These are phyloP conservation scores for Saccharomycopsis schoenii DNA, from an alignment of 805 yeast species.

Conservation along the genomic window DNA sequence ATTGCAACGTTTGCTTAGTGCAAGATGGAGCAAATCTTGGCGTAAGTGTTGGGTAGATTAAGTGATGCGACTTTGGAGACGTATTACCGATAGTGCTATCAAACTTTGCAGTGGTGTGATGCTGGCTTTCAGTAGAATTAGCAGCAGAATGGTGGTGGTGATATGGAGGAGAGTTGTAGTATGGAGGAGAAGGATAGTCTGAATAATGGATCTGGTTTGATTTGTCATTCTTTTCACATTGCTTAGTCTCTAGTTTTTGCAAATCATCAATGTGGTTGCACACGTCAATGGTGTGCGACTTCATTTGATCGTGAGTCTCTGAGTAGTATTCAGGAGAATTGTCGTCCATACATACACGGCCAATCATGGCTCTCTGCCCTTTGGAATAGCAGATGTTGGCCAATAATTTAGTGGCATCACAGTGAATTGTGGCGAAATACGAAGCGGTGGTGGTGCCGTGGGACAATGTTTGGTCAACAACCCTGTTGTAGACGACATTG, in stretches of 20 bases:
- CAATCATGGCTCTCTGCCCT: conserved; percentile 86
- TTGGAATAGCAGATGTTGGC: conserved; percentile 55
- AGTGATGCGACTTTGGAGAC: neutral
- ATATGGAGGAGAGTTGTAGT: neutral
- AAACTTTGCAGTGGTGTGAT: conserved; percentile 38
- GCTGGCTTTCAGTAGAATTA: neutral
- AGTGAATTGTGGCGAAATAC: conserved; percentile 83
- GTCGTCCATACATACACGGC: conserved; percentile 89
- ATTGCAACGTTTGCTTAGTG: conserved; percentile 46
- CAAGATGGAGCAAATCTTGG: conserved; percentile 95
- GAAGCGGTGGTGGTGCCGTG: conserved; percentile 90
- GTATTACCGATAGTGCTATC: conserved; percentile 21
- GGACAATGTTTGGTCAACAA: conserved; percentile 56
- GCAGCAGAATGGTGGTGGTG: neutral
- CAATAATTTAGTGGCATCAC: conserved; percentile 61
- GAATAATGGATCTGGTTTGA: neutral
- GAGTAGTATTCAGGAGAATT: conserved; percentile 65
- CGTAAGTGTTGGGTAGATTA: conserved; percentile 68
- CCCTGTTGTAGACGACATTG: conserved; percentile 48
- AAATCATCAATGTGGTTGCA: conserved; percentile 42
- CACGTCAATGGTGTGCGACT: conserved; percentile 44
- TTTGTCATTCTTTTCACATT: neutral
- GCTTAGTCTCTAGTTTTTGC: neutral
- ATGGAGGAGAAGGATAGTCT: neutral
- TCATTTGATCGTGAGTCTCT: conserved; percentile 47